phyloP scores from a whole-genome alignment of 768 basidiomycete species.

The Russula brevipes region DNA sequence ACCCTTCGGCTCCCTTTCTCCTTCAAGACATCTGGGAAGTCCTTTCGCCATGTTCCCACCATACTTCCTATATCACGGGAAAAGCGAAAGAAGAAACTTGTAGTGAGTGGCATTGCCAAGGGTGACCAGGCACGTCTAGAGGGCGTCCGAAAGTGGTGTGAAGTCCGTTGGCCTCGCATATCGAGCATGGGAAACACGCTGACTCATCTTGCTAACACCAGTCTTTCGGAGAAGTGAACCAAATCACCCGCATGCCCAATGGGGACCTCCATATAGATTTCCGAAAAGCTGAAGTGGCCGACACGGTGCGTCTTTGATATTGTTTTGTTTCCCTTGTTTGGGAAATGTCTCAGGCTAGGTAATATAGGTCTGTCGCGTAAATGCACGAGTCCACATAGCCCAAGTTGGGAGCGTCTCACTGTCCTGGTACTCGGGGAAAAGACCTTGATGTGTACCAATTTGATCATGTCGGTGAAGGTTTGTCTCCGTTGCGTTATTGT shows the following conservation, averaged over 20 bases:
- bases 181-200: constrained; percentile 20
- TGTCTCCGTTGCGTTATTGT: neutral
- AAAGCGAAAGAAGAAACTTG: constrained; percentile 53
- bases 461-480: neutral
- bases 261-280: constrained; percentile 77
- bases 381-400: constrained; percentile 66
- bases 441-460: constrained; percentile 29
- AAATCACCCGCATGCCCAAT: constrained; percentile 68
- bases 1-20: constrained; percentile 35
- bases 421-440: constrained; percentile 64
- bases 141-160: constrained; percentile 69
- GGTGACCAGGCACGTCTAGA: constrained; percentile 61
- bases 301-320: constrained; percentile 50
- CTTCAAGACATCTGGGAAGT: constrained; percentile 25
- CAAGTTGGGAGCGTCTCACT: constrained; percentile 75
- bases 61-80: constrained; percentile 37
- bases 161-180: constrained; percentile 41
- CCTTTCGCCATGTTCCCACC: constrained; percentile 25
- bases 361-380: constrained; percentile 66
- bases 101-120: constrained; percentile 62
- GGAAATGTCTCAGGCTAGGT: constrained; percentile 22
- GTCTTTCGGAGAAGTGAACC: constrained; percentile 65
- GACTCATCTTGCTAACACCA: constrained; percentile 13
- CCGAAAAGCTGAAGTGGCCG: constrained; percentile 69
- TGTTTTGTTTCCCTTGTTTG: neutral